Base-by-base conservation (phyloP, 805 yeast genomes). In the Kazachstania africana region DNA sequence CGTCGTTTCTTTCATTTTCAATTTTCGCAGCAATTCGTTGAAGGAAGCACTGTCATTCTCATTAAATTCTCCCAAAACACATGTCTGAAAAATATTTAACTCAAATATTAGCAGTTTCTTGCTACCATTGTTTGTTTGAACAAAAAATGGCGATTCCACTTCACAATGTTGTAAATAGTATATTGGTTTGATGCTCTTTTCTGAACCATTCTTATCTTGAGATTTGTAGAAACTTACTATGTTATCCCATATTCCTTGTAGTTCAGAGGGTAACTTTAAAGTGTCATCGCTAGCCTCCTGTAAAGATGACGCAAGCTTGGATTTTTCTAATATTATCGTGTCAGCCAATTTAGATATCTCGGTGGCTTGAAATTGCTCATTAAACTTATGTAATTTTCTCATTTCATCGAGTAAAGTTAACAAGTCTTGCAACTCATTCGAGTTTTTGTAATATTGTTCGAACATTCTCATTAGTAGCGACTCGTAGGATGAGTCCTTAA, bases 151-250 rank as follows among this genome's bases (percentile, higher is more conserved):
- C 4, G 55, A 39, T 12, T 35, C 28, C 4, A 54, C 47, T 24
- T 53, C 55, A 31, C 54, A 45, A 29, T 45, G 49, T 23, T 54
- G 57, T 12, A 53, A 36, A n/a, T 42, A 24, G 32, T 45, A 46
- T 24, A 40, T 38, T 18, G 43, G 47, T 8, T 24, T 29, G 5
- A 54, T 24, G 4, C 33, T 36, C 26, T 45, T 49, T 6, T 16
- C 8, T 4, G 30, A 30, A 8, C 43, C 40, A 24, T 37, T 37
- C 15, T 29, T 33, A 23, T 38, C 42, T 3, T 30, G 16, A 12
- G 14, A 15, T 12, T 27, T 25, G 20, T 39, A 47, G 14, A 26
- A 36, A 0, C 23, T 23, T n/a, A 16, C 13, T 20, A 45, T 44
- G 2, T 29, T 18, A 8, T 35, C 29, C 54, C 56, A 48, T 12